Percentiles rank a stretch among this genome's conserved stretches.
Conservation (phyloP, 192 early-diverging fungal species). For the Jimgerdemannia lactiflua region DNA sequence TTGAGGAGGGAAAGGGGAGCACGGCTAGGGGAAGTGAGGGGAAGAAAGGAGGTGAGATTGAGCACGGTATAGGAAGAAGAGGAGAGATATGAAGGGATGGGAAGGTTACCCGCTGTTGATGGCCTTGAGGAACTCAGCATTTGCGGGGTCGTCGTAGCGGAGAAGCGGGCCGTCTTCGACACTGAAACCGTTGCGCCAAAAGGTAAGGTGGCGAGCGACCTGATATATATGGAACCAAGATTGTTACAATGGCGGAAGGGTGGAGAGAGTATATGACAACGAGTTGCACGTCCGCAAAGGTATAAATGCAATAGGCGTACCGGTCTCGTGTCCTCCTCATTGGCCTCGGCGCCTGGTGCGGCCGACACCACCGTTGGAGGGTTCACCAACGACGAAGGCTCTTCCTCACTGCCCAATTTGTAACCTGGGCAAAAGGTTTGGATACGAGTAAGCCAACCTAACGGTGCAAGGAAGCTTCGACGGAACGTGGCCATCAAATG, state of each 20-base stretch:
- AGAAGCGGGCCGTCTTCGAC: slow-evolving; percentile 91
- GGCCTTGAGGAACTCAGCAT: slow-evolving; percentile 77
- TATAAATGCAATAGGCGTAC: slow-evolving; percentile 8
- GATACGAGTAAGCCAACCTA: too few relatives aligned
- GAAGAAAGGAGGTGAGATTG: neutral
- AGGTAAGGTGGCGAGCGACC: slow-evolving; percentile 77
- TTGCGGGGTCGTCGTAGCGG: slow-evolving; percentile 83
- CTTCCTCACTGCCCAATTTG: too few relatives aligned
- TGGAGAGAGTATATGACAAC: slow-evolving; percentile 13
- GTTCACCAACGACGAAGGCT: too few relatives aligned
- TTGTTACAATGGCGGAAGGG: slow-evolving; percentile 8
- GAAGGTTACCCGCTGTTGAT: slow-evolving; percentile 83
- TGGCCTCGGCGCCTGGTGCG: neutral
- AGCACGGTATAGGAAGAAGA: neutral
- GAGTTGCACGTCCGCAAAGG: slow-evolving; percentile 5
- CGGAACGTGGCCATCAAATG: too few relatives aligned
- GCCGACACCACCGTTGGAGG: too few relatives aligned
- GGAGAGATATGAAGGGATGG: neutral
- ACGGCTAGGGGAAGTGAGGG: slow-evolving; percentile 42
- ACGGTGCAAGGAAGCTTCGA: too few relatives aligned
- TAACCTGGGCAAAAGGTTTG: too few relatives aligned
- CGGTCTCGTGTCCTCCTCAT: slow-evolving; percentile 5
- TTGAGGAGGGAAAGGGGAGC: slow-evolving; percentile 88
- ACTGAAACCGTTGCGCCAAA: slow-evolving; percentile 96
- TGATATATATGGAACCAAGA: slow-evolving; percentile 18